These are phyloP conservation scores for Hymenoscyphus occultus DNA, from an alignment of 2,329 filamentous ascomycete species.

Conservation along the genomic window DNA sequence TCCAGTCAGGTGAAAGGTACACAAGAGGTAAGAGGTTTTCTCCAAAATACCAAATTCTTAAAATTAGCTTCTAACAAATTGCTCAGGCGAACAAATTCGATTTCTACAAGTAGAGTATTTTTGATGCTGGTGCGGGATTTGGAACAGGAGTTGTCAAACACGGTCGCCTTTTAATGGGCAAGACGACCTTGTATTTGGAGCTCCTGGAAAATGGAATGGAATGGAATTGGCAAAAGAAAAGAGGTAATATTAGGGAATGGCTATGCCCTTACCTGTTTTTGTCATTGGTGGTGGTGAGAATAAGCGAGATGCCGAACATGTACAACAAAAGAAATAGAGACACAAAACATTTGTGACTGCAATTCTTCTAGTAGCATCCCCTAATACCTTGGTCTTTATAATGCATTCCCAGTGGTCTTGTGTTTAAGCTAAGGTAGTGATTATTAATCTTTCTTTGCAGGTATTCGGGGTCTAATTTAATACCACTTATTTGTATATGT, in stretches of 20 bases:
- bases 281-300: background rate
- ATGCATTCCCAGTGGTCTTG: no score
- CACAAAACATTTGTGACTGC: background rate
- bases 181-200: background rate
- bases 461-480: no score
- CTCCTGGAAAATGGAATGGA: background rate
- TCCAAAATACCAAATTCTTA: background rate
- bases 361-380: background rate
- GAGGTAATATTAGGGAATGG: background rate
- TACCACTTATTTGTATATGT: no score
- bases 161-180: background rate
- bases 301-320: slow-evolving; percentile 3
- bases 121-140: background rate
- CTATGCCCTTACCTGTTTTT: background rate
- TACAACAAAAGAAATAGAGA: slow-evolving; percentile 8
- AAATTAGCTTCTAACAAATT: slow-evolving; percentile 35
- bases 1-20: slow-evolving; percentile 91
- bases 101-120: slow-evolving; percentile 70
- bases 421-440: no score
- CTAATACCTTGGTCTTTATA: no score
- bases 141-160: background rate
- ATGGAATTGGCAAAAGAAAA: background rate
- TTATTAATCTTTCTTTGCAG: no score
- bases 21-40: slow-evolving; percentile 54
- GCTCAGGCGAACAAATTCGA: slow-evolving; percentile 70